Conservation (phyloP, 2,329 filamentous ascomycete genomes). For the Xylaria multiplex region DNA sequence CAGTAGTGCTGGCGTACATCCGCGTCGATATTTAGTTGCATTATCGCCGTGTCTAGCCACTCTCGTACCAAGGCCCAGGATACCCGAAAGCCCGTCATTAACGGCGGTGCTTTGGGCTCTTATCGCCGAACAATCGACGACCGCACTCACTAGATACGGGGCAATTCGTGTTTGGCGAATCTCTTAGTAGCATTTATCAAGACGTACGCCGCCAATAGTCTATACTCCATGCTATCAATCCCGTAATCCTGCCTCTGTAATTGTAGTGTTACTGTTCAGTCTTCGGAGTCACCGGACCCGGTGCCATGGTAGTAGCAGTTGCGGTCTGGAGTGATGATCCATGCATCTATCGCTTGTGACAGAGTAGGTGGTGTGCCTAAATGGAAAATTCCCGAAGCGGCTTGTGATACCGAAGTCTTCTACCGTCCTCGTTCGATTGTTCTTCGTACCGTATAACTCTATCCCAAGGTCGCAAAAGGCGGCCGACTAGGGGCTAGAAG, state of each 20-base stretch:
- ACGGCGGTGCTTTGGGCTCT: background rate
- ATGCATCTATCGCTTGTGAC: constrained; percentile 4
- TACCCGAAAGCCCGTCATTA: background rate
- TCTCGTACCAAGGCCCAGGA: background rate
- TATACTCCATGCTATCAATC: background rate
- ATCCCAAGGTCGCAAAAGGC: constrained; percentile 21
- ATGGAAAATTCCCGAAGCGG: constrained; percentile 29
- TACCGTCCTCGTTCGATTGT: constrained; percentile 13
- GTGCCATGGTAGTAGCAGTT: constrained; percentile 30
- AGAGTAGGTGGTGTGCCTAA: background rate
- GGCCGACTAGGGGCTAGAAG: constrained; percentile 21
- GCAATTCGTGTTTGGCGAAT: background rate
- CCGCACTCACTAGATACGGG: constrained; percentile 6
- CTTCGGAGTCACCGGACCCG: constrained; percentile 33
- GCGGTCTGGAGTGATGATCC: background rate
- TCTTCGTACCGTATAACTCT: constrained; percentile 24
- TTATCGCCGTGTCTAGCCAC: constrained; percentile 6
- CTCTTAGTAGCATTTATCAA: background rate
- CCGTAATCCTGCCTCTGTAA: constrained; percentile 21
- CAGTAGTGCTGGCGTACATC: constrained; percentile 2
- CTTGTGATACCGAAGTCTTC: constrained; percentile 13
- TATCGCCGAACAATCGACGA: constrained; percentile 1
- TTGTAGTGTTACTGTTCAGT: background rate
- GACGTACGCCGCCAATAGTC: background rate
- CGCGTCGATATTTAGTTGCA: constrained; percentile 4